phyloP scores from a whole-genome alignment of 1,284 basidiomycete species.

The Melampsora larici-populina region DNA sequence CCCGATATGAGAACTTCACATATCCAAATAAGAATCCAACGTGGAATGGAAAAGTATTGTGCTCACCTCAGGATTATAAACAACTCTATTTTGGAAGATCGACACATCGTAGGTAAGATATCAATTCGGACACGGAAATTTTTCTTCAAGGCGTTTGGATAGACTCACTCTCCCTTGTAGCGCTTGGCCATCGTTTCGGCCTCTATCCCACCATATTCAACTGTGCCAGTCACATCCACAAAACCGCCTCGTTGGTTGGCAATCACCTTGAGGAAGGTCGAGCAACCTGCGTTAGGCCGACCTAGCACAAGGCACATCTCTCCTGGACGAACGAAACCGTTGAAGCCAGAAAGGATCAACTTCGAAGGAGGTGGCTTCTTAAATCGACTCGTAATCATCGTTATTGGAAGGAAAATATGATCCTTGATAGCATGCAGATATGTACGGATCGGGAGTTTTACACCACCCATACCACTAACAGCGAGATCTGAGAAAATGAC shows the following conservation, averaged over 20 bases:
- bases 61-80: constrained; percentile 65
- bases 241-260: constrained; percentile 67
- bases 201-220: constrained; percentile 65
- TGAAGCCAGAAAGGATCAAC: neutral
- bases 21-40: constrained; percentile 47
- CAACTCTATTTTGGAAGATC: constrained; percentile 56
- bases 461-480: constrained; percentile 2
- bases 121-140: neutral
- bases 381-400: neutral
- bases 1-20: constrained; percentile 47
- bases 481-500: constrained; percentile 1
- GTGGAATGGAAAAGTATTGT: constrained; percentile 46
- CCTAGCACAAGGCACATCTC: constrained; percentile 70
- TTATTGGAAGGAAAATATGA: neutral
- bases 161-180: constrained; percentile 43
- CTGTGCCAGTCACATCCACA: constrained; percentile 63
- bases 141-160: neutral
- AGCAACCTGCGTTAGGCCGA: constrained; percentile 74
- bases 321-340: constrained; percentile 55
- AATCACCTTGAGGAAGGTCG: constrained; percentile 68
- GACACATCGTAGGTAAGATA: constrained; percentile 1
- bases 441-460: neutral
- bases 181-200: constrained; percentile 38
- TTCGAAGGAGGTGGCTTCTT: constrained; percentile 1
- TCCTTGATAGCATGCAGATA: constrained; percentile 4